Evolutionary conservation across 352 stramenopile genomes (phyloP), one percentile per base, ranked within the genome.

Genomic region (Globisporangium paroecandrum): DNA sequence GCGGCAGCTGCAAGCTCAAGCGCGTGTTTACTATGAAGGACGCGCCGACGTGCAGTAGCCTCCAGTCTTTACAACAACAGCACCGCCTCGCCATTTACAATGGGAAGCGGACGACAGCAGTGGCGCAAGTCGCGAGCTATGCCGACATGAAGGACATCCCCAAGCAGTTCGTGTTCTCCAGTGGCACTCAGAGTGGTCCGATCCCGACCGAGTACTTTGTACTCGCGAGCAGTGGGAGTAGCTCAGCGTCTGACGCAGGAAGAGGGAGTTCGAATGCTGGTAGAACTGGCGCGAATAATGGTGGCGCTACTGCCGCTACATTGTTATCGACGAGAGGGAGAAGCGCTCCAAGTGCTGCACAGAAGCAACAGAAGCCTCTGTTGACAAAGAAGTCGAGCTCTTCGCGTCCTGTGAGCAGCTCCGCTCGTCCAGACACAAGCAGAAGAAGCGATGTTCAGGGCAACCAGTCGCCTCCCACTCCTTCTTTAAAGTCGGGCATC

Each of bases 1-100:
- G 77, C 25, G 87, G 87, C 2, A 89, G 75, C 46, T 96, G 85
- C 59, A 76, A 82, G 9, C 73, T 95, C 20, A 92, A 93, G 67
- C 82, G 85, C 5, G 76, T 96, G 43, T 96, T 96, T 66, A 95
- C 87, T 5, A 92, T 93, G 78, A 96, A 95, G 53, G 85, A 96
- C 41, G 81, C 83, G 8, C 89, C 89, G 0, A 63, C 56, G 29
- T 69, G 73, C 34, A 65, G 53, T 9, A 7, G 29, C 4, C 56
- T 55, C 1, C 24, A 27, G 36, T 8, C 32, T 38, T 13, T 51
- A 15, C 56, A 64, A 24, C 64, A 54, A 5, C 25, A 22, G 13
- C 27, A 32, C 13, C 15, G 24, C 12, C 25, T 53, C 6, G 22
- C 13, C 6, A 25, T 6, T 53, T 7, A 43, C 3, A 56, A n/a